Base-by-base conservation (phyloP, 1,139 yeast species). In the Arxiozyma bovina region DNA sequence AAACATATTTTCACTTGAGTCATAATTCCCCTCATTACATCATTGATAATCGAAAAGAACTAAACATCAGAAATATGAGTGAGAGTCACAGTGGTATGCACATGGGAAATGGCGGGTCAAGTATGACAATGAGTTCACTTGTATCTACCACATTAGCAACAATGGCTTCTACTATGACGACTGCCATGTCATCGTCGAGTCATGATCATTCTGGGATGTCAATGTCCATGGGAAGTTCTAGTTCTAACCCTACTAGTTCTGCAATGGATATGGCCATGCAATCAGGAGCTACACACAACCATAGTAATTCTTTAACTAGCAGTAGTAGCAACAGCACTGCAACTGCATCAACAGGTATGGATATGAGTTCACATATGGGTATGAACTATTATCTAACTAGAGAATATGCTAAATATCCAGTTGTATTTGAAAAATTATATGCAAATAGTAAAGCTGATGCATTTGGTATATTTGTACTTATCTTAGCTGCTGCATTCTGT, bases 381-480 rank as follows among this genome's bases (percentile, higher is more conserved):
- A 84, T 85, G 91, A 79, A 80, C 65, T 77, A 76, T 74, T 80
- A 73, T 62, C 71, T 86, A 63, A 80, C 85, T 2, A 71, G 79
- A 0, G 63, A 70, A 2, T 85, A 73, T 67, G 61, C 68, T 11
- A 70, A 74, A 52, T 80, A 81, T 61, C 88, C 91, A 0, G 87
- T 86, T 0, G 62, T 85, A 11, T 85, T 85, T 72, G 69, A 74
- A 56, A 69, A 70, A 0, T 70, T 86, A 52, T 61, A 65, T 20
- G 91, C 93, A 3, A 60, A 71, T 3, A 73, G 71, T 50, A 78
- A 78, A 27, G 89, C 77, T 17, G 77, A 78, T 55, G 90, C 87
- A 0, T 85, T 85, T 67, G 94, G 91, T 41, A 84, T 86, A 22
- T 86, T 85, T 63, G 70, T 82, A 45, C 71, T 83, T 40, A 67